Conservation (phyloP, 306 rosid species). For the Purshia tridentata region DNA sequence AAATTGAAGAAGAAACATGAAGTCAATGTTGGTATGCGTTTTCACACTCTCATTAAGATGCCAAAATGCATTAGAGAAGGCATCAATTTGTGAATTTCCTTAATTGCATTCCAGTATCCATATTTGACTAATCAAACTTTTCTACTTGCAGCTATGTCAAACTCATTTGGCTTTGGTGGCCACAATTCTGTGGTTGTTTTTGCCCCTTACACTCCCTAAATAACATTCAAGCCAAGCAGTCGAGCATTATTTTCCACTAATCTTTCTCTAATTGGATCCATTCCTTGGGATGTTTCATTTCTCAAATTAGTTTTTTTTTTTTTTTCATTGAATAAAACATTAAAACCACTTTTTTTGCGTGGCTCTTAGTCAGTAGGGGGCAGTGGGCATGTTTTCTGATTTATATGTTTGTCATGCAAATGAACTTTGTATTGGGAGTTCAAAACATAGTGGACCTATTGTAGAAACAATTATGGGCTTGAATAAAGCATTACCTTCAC, state of each 20-base stretch:
- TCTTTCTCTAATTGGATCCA: conserved; percentile 7
- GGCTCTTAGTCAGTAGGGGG: background rate
- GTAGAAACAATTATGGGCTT: conserved; percentile 4
- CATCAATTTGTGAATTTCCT: background rate
- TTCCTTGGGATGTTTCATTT: conserved; percentile 24
- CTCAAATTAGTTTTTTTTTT: conserved; percentile 3
- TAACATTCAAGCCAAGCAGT: conserved; percentile 14
- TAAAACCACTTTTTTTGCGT: background rate
- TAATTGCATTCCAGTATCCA: background rate
- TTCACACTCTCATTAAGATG: background rate
- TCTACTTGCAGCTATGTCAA: conserved; percentile 57
- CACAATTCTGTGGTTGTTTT: conserved; percentile 73
- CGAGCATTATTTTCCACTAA: background rate
- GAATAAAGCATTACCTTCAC: background rate
- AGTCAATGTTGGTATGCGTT: conserved; percentile 64
- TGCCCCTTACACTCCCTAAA: conserved; percentile 54
- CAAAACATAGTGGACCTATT: background rate
- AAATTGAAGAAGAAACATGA: conserved; percentile 67
- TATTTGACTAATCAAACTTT: conserved; percentile 3
- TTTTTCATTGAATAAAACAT: conserved; percentile 18
- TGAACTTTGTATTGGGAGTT: conserved; percentile 2
- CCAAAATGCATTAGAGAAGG: background rate
- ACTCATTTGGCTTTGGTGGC: conserved; percentile 80
- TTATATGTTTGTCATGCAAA: conserved; percentile 1
- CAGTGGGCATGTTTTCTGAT: background rate